These are phyloP conservation scores for Rhododendron griersonianum DNA, from an alignment of 148 eudicot species.

Conservation along the genomic window DNA sequence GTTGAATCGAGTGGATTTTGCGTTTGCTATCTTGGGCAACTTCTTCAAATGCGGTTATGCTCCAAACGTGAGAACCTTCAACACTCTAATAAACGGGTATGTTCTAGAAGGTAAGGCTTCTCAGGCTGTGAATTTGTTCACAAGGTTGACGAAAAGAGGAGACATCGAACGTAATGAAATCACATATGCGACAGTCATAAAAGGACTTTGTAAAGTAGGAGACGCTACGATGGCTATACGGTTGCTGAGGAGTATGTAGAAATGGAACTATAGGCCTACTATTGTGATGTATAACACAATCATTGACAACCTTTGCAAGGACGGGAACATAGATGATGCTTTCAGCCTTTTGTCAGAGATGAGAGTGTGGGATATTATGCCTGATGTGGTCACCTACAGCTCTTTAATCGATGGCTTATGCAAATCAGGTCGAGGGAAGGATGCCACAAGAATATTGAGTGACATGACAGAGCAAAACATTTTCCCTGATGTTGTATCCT, in stretches of 20 bases:
- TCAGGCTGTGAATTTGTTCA: constrained; percentile 16
- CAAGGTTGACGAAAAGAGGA: background rate
- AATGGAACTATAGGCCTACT: background rate
- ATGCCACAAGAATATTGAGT: background rate
- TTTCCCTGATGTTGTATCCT: background rate
- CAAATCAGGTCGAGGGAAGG: background rate
- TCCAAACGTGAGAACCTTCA: constrained; percentile 10
- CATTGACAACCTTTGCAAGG: background rate
- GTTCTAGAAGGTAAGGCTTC: background rate
- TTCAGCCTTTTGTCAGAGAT: background rate
- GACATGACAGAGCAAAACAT: constrained; percentile 4
- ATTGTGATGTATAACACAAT: background rate
- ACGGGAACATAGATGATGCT: background rate
- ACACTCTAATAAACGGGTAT: background rate
- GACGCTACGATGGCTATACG: background rate
- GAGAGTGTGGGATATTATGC: background rate
- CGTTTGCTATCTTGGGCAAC: constrained; percentile 9
- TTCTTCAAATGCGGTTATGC: constrained; percentile 12
- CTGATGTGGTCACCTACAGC: background rate
- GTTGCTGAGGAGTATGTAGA: background rate
- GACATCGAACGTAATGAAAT: background rate
- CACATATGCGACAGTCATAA: constrained; percentile 2
- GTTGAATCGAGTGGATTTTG: constrained; percentile 4
- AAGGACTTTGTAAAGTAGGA: constrained; percentile 21
- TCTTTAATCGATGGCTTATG: background rate